Percentiles rank a stretch among this genome's conserved stretches.
Conservation (phyloP, 345 rosid genomes). For the Arabidopsis thaliana region DNA sequence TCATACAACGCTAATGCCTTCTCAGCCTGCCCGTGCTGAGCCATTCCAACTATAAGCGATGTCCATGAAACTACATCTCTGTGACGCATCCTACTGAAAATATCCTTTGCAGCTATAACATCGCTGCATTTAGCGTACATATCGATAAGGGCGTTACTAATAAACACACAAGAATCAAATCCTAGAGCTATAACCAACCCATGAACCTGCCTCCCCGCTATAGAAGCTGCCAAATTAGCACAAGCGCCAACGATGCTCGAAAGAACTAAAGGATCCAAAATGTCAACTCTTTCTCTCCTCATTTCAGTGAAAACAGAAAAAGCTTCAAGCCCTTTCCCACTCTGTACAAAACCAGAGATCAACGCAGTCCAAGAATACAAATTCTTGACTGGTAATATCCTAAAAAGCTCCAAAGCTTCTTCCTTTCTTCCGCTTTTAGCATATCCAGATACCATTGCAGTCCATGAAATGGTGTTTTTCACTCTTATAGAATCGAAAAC, state of each 20-base stretch:
- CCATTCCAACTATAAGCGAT: conserved; percentile 75
- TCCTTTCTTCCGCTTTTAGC: conserved; percentile 69
- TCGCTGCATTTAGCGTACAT: conserved; percentile 92
- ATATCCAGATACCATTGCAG: conserved; percentile 65
- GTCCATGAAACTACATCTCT: conserved; percentile 89
- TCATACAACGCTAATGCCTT: conserved; percentile 67
- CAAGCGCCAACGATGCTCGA: conserved; percentile 77
- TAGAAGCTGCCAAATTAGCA: conserved; percentile 67
- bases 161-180: conserved; percentile 64
- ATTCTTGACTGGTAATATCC: conserved; percentile 50
- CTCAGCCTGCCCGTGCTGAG: conserved; percentile 77
- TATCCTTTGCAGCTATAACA: conserved; percentile 57
- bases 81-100: conserved; percentile 55
- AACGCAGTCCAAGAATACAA: conserved; percentile 75
- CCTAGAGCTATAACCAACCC: conserved; percentile 60
- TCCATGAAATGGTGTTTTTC: conserved; percentile 64
- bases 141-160: conserved; percentile 72
- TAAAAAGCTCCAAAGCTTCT: conserved; percentile 61
- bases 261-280: conserved; percentile 76
- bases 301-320: conserved; percentile 58
- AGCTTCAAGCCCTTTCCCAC: conserved; percentile 66
- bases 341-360: conserved; percentile 79
- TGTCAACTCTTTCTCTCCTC: conserved; percentile 71
- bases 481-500: conserved; percentile 61
- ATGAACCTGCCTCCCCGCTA: conserved; percentile 73